Evolutionary conservation across 345 rosid species (phyloP).

Genomic region (Arabidopsis arenosa): DNA sequence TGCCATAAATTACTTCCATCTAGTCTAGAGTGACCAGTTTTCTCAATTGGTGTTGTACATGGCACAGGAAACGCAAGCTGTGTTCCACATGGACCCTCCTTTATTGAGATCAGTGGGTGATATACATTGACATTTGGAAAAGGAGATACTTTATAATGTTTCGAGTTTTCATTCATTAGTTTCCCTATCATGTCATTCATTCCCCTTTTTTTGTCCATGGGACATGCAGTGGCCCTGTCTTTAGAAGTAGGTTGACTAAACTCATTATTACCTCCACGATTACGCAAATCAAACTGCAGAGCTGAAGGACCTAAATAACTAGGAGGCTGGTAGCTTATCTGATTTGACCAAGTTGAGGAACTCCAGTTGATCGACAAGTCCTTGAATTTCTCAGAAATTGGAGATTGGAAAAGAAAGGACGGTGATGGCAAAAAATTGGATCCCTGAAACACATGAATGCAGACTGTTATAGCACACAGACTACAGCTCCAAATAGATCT

Average conservation of each 20-base stretch:
- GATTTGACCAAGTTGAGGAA: conserved; percentile 76
- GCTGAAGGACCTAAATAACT: conserved; percentile 62
- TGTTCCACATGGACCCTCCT: conserved; percentile 62
- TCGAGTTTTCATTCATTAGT: conserved; percentile 62
- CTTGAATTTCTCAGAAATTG: conserved; percentile 61
- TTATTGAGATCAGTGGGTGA: conserved; percentile 52
- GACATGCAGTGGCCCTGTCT: conserved; percentile 55
- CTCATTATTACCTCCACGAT: conserved; percentile 54
- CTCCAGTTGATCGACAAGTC: conserved; percentile 65
- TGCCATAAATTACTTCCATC: conserved; percentile 54
- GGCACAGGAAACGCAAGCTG: conserved; percentile 55
- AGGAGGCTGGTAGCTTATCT: conserved; percentile 82
- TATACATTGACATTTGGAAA: conserved; percentile 52
- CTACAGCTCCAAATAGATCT: conserved; percentile 6
- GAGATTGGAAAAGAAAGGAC: conserved; percentile 50
- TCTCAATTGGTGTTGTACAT: conserved; percentile 55
- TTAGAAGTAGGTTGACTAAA: conserved; percentile 54
- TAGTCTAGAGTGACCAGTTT: conserved; percentile 61
- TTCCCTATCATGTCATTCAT: conserved; percentile 63
- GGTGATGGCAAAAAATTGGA: conserved; percentile 55
- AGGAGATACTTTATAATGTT: conserved; percentile 56
- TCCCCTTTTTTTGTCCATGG: conserved; percentile 59
- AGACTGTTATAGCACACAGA: conserved; percentile 27
- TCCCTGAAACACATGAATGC: conserved; percentile 56
- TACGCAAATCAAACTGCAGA: conserved; percentile 60